Conservation (phyloP, 106 monocot species). For the Allium fistulosum region DNA sequence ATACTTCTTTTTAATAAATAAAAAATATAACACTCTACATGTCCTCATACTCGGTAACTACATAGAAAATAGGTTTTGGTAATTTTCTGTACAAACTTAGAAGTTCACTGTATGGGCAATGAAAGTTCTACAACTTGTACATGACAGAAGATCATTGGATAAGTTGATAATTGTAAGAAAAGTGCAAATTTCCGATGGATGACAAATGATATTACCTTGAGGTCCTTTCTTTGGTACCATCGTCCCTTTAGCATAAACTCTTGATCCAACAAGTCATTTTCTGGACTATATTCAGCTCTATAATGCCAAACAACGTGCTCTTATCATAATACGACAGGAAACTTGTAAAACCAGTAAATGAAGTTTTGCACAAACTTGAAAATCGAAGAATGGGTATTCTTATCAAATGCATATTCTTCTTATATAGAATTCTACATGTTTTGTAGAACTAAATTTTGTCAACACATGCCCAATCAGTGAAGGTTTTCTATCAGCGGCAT, state of each 20-base stretch:
- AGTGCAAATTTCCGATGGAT: background rate
- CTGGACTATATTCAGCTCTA: conserved; percentile 87
- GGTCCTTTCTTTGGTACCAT: conserved; percentile 71
- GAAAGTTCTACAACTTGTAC: too few species aligned
- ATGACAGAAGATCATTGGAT: background rate
- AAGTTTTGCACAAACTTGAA: background rate
- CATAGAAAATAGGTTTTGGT: background rate
- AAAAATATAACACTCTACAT: background rate
- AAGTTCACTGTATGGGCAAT: too few species aligned
- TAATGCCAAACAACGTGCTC: conserved; percentile 5
- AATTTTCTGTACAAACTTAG: background rate
- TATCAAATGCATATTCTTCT: background rate
- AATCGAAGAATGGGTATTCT: background rate
- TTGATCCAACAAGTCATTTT: conserved; percentile 76
- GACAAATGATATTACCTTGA: conserved; percentile 49
- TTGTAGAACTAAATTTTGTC: background rate
- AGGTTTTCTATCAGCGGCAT: too few species aligned
- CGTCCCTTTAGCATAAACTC: conserved; percentile 83
- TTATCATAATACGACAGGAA: background rate
- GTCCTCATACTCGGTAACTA: background rate
- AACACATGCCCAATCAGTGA: background rate
- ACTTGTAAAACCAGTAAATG: background rate
- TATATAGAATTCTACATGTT: background rate
- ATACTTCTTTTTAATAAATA: background rate
- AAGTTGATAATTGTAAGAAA: background rate